Evolutionary conservation across 495 filamentous ascomycete species (phyloP), one percentile per base, ranked within the genome.

Genomic region (Entonaema liquescens): DNA sequence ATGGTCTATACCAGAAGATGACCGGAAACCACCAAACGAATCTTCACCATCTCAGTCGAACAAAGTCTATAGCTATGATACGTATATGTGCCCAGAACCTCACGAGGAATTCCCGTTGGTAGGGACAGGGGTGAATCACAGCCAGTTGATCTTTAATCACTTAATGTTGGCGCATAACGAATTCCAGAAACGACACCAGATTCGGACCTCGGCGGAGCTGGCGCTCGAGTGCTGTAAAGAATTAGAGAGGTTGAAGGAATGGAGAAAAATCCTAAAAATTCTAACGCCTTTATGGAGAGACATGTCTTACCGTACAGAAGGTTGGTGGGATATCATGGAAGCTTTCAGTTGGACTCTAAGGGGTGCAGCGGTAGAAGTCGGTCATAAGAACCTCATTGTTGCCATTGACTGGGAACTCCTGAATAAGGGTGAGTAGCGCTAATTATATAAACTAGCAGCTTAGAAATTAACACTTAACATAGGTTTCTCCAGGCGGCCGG

Each of bases 321-420:
- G 91, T 17, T 98, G 96, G 95, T 91, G 90, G 84, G 79, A 85
- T 42, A 83, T 94, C 9, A 88, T 92, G 60, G 88, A 89, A 76
- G 89, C 91, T 49, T 83, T 95, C 56, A 84, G 89, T 59, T 92
- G 91, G 90, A 83, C 85, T 9, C 82, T 97, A 42, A 86, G 93
- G 70, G 84, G 92, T 63, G 92, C 91, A 67, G 94, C 94, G 3
- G 73, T 84, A 0, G 84, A 85, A 56, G 76, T 84, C 12, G 86
- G 88, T 12, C 88, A 93, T 69, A 83, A 83, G 12, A 89, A 90
- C 42, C 85, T 88, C 13, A 79, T 94, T 9, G 75, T 97, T 28
- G 85, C 87, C 36, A 89, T 95, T n/a, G 90, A 93, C 59, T 95
- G 94, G 89, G 95, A 98, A 75, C 83, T 97, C 33, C 80, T 92